Evolutionary conservation across 2,329 filamentous ascomycete genomes (phyloP), one percentile per base, ranked within the genome.

Genomic region (Trichoderma sp.): DNA sequence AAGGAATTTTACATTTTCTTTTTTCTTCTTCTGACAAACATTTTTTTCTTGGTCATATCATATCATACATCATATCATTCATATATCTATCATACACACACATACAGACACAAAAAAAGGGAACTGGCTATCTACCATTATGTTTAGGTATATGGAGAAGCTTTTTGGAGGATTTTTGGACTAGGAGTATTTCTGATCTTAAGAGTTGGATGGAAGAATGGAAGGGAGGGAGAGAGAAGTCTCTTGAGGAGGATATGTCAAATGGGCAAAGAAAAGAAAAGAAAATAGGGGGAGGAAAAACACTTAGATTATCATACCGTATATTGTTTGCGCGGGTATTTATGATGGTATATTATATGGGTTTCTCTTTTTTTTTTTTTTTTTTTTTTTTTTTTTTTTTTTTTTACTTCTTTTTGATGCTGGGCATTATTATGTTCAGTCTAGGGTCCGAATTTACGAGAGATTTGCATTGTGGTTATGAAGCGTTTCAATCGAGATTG

Each of bases 291-390:
- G n/a, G n/a, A n/a, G n/a, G n/a, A 26, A 28, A 46, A 21, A 30
- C 28, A 52, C 21, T 28, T 63, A 28, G 59, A 63, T 24, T 61
- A 51, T 51, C 46, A 63, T 52, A 28, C 21, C 59, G 24, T 52
- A 52, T 32, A 63, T 43, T 52, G 51, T 34, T 34, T 52, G 28
- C n/a, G 32, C 43, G 59, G 39, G 13, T 51, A 61, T 51, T 61
- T 34, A 61, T 61, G 43, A 61, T 61, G 59, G 59, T 61, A 51
- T 51, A 61, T 43, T 49, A 61, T 14, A 28, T 43, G 16, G 37
- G 37, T 8, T n/a, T 43, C 5, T 43, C 5, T 43, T n/a, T 43
- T n/a, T 7, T 2, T 43, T 10, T 43, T 18, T 4, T 39, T 5
- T 1, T 26, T 32, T 24, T 18, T 30, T 32, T 49, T 65, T 43